Evolutionary conservation across 495 filamentous ascomycete species (phyloP), one percentile per base, ranked within the genome.

Genomic region (Paragyromitra xinjiangensis): DNA sequence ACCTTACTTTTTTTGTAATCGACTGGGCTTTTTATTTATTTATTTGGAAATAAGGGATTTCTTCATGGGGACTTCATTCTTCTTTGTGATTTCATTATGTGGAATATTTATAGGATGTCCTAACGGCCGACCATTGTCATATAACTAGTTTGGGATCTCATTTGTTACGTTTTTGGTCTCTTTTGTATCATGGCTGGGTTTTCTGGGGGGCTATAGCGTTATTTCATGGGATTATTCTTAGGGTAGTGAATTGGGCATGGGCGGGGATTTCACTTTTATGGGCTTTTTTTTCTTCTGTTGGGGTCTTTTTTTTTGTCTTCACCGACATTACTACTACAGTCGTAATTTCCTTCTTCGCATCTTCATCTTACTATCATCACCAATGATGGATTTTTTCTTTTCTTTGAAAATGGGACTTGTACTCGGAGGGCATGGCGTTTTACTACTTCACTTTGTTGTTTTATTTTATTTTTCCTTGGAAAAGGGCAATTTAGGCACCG

Each of bases 91-190:
- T 61, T 78, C 61, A 61, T 61, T 78, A 14, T 78, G 61, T 79
- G 77, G 77, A 71, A 79, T 78, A 72, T 79, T 78, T 67, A 72
- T 67, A 79, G 74, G 77, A 78, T 77, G 69, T 77, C 74, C 74
- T 77, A 65, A 77, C 74, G 74, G 74, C 74, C 74, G 74, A 77
- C 74, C 74, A 77, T 77, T 77, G 74, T 77, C 74, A 77, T 77
- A 77, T 77, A 77, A 59, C 74, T 77, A 58, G 59, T 73, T 77
- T 66, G 61, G 74, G 74, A 65, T 73, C 50, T 77, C 74, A 51
- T 73, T 77, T 77, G 68, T 77, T 42, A 19, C 6, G 45, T 64
- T 65, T 69, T 64, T 73, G 48, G 29, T 73, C 73, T 77, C 69
- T 45, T 77, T 66, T 77, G 74, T 77, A 77, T 58, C 40, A 77